phyloP scores from a whole-genome alignment of 805 yeast genomes.

The Kodamaea jinghongensis region DNA sequence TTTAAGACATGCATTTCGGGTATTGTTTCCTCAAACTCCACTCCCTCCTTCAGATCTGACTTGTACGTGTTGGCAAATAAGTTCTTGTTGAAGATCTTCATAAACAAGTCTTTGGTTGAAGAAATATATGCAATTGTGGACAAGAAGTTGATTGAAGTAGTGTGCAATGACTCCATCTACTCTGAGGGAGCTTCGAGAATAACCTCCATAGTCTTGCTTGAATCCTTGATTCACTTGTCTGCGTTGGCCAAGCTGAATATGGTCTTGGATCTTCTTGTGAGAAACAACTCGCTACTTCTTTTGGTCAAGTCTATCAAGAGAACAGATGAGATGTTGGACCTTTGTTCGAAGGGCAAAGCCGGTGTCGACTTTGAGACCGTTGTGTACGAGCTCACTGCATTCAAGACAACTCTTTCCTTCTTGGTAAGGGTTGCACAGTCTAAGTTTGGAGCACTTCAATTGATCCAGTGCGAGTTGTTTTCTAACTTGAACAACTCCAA shows the following conservation, averaged over 20 bases:
- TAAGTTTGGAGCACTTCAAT: constrained; percentile 70
- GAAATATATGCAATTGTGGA: constrained; percentile 59
- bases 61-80: constrained; percentile 71
- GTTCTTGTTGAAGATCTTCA: constrained; percentile 51
- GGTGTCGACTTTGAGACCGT: constrained; percentile 50
- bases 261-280: constrained; percentile 58
- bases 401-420: constrained; percentile 67
- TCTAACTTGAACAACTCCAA: constrained; percentile 53
- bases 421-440: constrained; percentile 74
- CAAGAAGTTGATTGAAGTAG: constrained; percentile 52
- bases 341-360: constrained; percentile 26
- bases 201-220: constrained; percentile 73
- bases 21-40: constrained; percentile 64
- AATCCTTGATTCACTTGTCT: constrained; percentile 58
- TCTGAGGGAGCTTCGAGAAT: constrained; percentile 77
- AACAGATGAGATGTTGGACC: constrained; percentile 58
- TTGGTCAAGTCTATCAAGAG: constrained; percentile 66
- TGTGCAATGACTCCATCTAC: constrained; percentile 74
- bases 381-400: constrained; percentile 72
- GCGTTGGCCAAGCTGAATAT: constrained; percentile 47
- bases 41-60: constrained; percentile 70
- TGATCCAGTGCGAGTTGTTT: constrained; percentile 73
- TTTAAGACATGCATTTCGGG: constrained; percentile 76
- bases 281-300: constrained; percentile 62
- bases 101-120: constrained; percentile 25